Percentiles rank a stretch among this genome's conserved stretches.
Evolutionary conservation across 129 eudicot genomes (phyloP).

Genomic region (Apium graveolens): DNA sequence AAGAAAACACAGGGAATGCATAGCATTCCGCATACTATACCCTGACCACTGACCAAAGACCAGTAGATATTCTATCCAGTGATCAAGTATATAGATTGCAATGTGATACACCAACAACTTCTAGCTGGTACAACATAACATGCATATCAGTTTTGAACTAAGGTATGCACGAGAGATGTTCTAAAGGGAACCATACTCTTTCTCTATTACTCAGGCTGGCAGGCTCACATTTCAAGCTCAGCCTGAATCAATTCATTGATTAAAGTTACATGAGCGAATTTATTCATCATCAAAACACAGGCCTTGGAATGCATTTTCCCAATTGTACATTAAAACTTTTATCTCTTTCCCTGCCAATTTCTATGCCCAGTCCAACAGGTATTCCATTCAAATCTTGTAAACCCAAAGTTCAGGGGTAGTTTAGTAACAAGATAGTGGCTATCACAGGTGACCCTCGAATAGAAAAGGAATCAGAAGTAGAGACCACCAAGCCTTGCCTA

Average conservation of each 20-base stretch:
- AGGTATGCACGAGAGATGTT: background rate
- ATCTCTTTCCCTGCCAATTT: conserved; percentile 4
- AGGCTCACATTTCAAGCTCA: background rate
- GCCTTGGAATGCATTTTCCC: conserved; percentile 16
- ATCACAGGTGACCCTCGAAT: background rate
- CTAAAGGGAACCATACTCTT: background rate
- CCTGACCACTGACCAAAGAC: background rate
- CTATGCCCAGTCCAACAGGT: background rate
- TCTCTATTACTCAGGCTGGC: background rate
- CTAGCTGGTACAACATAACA: background rate
- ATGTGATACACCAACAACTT: background rate
- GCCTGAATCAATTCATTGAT: background rate
- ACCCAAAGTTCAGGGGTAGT: conserved; percentile 5
- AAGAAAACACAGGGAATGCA: background rate
- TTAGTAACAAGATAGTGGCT: background rate
- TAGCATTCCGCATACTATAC: background rate
- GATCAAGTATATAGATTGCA: background rate
- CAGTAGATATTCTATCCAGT: background rate
- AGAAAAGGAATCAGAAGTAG: background rate
- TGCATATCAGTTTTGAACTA: background rate
- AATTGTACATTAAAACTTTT: conserved; percentile 32
- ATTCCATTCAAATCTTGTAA: background rate
- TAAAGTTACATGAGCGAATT: background rate
- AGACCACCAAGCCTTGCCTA: background rate
- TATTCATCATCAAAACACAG: conserved; percentile 10